These are phyloP conservation scores for Linanthus parryae DNA, from an alignment of 148 eudicot genomes.

Conservation along the genomic window DNA sequence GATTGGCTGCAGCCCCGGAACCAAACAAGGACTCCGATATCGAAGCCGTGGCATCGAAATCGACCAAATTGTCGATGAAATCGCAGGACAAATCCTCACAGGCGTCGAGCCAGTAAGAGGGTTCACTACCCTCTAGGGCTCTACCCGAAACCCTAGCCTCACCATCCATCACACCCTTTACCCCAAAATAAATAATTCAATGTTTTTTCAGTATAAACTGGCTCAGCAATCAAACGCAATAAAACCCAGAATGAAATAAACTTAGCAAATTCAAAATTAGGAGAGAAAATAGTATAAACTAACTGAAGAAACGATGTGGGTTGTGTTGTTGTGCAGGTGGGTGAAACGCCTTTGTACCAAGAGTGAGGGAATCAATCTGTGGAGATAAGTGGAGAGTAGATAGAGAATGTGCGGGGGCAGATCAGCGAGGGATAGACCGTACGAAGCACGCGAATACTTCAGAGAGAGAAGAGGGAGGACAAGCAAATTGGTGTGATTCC, in stretches of 20 bases:
- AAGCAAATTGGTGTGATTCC: conserved; percentile 63
- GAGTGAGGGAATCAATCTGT: not conserved
- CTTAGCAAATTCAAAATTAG: not conserved
- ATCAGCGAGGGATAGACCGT: conserved; percentile 85
- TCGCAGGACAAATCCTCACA: conserved; percentile 72
- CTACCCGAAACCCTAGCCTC: conserved; percentile 15
- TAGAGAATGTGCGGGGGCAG: conserved; percentile 35
- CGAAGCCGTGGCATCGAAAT: conserved; percentile 6
- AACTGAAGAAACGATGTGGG: not conserved
- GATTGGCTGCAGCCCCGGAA: conserved; percentile 9
- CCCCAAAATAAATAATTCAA: not conserved
- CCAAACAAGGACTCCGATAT: not conserved
- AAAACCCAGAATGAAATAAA: not conserved
- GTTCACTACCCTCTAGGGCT: conserved; percentile 14
- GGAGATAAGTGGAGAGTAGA: too few species aligned
- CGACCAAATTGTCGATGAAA: conserved; percentile 30
- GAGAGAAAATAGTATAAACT: not conserved
- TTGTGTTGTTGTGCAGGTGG: not conserved
- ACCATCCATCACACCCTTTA: conserved; percentile 10
- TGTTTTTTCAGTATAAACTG: not conserved
- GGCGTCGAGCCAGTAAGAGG: conserved; percentile 88
- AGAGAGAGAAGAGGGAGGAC: too few species aligned
- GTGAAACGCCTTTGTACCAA: not conserved
- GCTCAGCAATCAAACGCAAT: not conserved
- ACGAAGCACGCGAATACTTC: conserved; percentile 71